These are phyloP conservation scores for Paradendryphiella salina DNA, from an alignment of 2,329 filamentous ascomycete genomes.

Conservation along the genomic window DNA sequence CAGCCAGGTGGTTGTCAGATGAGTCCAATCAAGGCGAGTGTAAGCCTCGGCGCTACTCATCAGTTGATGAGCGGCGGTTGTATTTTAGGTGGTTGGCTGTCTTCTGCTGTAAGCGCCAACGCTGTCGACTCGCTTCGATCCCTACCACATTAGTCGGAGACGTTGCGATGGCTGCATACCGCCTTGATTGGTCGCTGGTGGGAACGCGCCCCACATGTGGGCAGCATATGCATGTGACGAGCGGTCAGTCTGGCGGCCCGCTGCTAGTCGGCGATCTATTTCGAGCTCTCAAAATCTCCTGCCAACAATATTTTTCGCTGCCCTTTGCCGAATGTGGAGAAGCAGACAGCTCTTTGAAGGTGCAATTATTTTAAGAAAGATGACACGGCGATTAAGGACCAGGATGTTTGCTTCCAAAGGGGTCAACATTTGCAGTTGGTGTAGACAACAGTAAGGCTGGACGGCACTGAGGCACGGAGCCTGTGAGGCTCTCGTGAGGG, in stretches of 20 bases:
- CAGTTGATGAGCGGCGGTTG: slow-evolving; percentile 40
- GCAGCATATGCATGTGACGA: slow-evolving; percentile 40
- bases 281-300: slow-evolving; percentile 24
- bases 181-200: slow-evolving; percentile 33
- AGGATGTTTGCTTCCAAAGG: neutral
- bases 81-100: slow-evolving; percentile 43
- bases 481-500: slow-evolving; percentile 1
- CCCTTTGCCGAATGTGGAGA: slow-evolving; percentile 19
- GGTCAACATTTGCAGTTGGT: neutral
- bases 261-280: slow-evolving; percentile 43
- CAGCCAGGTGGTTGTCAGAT: slow-evolving; percentile 29
- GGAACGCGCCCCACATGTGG: slow-evolving; percentile 37
- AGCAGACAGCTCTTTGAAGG: slow-evolving; percentile 11
- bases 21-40: slow-evolving; percentile 39
- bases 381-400: neutral
- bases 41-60: slow-evolving; percentile 40
- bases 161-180: slow-evolving; percentile 16
- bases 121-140: slow-evolving; percentile 34
- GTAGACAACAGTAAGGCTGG: neutral
- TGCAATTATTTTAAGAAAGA: neutral
- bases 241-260: slow-evolving; percentile 33
- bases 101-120: slow-evolving; percentile 43
- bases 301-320: slow-evolving; percentile 15
- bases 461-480: neutral
- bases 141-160: slow-evolving; percentile 26